These are phyloP conservation scores for Juncus inflexus DNA, from an alignment of 176 grass and related monocot genomes.

Conservation along the genomic window DNA sequence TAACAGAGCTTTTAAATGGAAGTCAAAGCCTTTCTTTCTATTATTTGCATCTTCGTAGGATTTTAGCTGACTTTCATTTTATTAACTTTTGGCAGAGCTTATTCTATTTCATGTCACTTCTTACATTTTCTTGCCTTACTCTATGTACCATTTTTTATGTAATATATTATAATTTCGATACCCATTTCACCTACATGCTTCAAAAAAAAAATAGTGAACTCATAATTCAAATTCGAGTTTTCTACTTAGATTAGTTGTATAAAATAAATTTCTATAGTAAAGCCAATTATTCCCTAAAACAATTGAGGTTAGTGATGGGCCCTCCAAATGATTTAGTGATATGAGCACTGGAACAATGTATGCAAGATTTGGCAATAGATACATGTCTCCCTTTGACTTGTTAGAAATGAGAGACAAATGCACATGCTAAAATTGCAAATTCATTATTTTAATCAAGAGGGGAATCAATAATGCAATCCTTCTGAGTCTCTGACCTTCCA, in stretches of 20 bases:
- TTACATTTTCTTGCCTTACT: no score
- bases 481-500: background rate
- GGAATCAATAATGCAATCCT: constrained; percentile 16
- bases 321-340: constrained; percentile 23
- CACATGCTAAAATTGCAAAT: constrained; percentile 19
- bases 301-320: constrained; percentile 3
- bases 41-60: no score
- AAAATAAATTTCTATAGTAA: background rate
- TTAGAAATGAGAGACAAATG: constrained; percentile 8
- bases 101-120: no score
- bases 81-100: no score
- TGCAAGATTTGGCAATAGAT: background rate
- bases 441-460: constrained; percentile 16
- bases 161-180: no score
- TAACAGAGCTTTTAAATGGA: no score
- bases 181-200: no score
- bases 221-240: constrained; percentile 21
- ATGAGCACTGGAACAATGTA: constrained; percentile 15
- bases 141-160: background rate
- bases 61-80: no score
- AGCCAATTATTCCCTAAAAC: constrained; percentile 4
- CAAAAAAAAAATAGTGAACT: background rate
- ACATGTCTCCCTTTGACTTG: constrained; percentile 13
- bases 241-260: constrained; percentile 1
- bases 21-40: no score